Evolutionary conservation across 1,284 basidiomycete genomes (phyloP).

Genomic region (Melampsora allii-populina): DNA sequence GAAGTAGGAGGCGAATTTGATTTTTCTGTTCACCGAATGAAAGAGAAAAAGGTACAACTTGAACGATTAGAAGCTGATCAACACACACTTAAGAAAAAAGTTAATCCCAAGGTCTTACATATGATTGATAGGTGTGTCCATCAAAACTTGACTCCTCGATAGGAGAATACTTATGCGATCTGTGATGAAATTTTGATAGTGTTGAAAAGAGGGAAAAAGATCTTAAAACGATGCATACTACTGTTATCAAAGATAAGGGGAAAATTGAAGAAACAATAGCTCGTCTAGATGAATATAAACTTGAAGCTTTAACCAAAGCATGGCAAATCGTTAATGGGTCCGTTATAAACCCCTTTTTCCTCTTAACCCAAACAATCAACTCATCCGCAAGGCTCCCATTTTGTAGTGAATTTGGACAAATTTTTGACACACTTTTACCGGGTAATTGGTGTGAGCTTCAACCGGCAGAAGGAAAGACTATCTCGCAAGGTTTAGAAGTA

Average conservation of each 20-base stretch:
- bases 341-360: conserved; percentile 48
- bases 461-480: conserved; percentile 85
- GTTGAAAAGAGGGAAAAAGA: conserved; percentile 90
- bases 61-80: conserved; percentile 75
- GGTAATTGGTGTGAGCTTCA: conserved; percentile 95
- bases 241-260: conserved; percentile 86
- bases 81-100: conserved; percentile 86
- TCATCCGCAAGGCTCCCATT: background rate
- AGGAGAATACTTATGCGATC: background rate
- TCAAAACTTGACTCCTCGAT: background rate
- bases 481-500: conserved; percentile 94
- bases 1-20: conserved; percentile 77
- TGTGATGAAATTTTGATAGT: conserved; percentile 55
- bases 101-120: conserved; percentile 91
- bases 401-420: conserved; percentile 87
- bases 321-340: conserved; percentile 93
- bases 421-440: conserved; percentile 92
- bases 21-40: conserved; percentile 70
- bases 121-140: conserved; percentile 79
- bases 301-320: conserved; percentile 85
- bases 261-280: conserved; percentile 95
- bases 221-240: conserved; percentile 81
- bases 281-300: conserved; percentile 90
- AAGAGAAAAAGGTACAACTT: conserved; percentile 64
- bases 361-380: background rate